Evolutionary conservation across 306 rosid species (phyloP).

Genomic region (Dryas alaskensis): DNA sequence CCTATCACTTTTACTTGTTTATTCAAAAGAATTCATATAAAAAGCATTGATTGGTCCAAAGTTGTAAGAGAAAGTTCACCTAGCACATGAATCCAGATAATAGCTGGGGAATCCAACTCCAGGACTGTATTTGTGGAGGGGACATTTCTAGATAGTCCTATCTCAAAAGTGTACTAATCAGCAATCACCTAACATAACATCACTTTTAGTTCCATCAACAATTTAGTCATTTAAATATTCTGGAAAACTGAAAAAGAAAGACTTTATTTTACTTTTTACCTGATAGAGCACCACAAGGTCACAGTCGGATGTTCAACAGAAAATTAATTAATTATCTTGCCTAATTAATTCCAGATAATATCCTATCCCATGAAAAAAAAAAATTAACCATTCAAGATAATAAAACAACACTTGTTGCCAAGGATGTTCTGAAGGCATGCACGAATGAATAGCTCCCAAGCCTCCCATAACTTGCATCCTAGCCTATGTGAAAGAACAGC

Average conservation of each 20-base stretch:
- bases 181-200: neutral
- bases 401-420: no score
- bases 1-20: neutral
- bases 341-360: no score
- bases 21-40: neutral
- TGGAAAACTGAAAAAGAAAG: neutral
- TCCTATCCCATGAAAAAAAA: no score
- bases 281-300: neutral
- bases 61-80: slow-evolving; percentile 1
- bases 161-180: neutral
- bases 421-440: no score
- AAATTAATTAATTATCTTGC: neutral
- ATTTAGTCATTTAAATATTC: neutral
- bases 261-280: no score
- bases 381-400: no score
- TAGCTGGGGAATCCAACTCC: slow-evolving; percentile 3
- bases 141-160: neutral
- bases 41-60: neutral
- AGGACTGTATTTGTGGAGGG: slow-evolving; percentile 1
- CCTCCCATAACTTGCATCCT: no score
- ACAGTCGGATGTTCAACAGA: neutral
- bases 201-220: neutral
- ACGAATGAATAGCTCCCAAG: no score
- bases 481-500: no score
- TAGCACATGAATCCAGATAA: neutral